Evolutionary conservation across 176 grass and related monocot genomes (phyloP), one percentile per base, ranked within the genome.

Genomic region (Carex myosuroides): DNA sequence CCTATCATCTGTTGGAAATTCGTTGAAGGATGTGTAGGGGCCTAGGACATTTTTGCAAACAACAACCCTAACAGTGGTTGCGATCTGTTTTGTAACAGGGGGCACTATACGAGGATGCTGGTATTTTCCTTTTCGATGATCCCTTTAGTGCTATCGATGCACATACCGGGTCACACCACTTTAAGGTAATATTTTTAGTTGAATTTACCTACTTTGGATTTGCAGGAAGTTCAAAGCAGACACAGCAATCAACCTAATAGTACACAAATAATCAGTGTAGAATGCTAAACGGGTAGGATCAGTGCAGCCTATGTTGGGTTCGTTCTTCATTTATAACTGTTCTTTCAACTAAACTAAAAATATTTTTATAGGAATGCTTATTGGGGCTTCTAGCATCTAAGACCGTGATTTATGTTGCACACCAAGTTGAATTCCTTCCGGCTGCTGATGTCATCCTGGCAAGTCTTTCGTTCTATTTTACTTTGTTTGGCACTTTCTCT

Each of bases 371-470:
- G 94, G 94, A 97, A 52, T 97, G 87, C 70, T 82, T 97, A 75
- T 53, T 85, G 21, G 65, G 82, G 35, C n/a, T 88, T 39, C 83
- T 97, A 77, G 57, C 81, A 85, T 65, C 60, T 75, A 97, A 97
- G 73, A 97, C 95, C 3, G 87, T 97, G 50, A 89, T 97, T 64
- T 97, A 94, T 91, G 90, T 97, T 8, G 94, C 95, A 5, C 95
- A 97, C 64, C 95, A 97, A 80, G 84, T 97, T 70, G 95, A 97
- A 87, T 94, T 97, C 68, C 73, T 97, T 69, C 95, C 95, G 4
- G 64, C 92, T 59, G 90, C 95, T 64, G 90, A 98, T 41, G 90
- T 98, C 80, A 94, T 98, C 79, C 86, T 98, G 84, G 95, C 94
- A 67, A 92, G 79, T 79, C 66, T 60, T 86, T 88, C 8, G 16